These are phyloP conservation scores for Wickerhamomyces chaumierensis DNA, from an alignment of 805 yeast genomes.

Conservation along the genomic window DNA sequence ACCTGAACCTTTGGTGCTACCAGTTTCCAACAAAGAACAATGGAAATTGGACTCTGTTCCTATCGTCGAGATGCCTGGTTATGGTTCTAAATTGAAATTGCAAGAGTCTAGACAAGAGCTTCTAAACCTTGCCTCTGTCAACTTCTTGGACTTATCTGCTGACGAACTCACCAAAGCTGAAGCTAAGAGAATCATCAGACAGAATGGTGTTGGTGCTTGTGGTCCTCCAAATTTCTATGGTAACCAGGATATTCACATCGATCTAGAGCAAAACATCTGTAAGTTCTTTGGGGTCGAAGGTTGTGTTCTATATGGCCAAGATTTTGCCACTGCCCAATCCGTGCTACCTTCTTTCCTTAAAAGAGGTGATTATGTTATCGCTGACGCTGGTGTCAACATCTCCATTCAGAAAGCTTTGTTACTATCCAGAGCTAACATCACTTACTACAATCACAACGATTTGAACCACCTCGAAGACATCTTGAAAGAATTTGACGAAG, in stretches of 20 bases:
- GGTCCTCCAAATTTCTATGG: constrained; percentile 98
- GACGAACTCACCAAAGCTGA: constrained; percentile 34
- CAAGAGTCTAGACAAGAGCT: background rate
- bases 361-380: constrained; percentile 88
- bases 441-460: constrained; percentile 75
- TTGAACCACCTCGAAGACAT: constrained; percentile 68
- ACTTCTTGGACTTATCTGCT: constrained; percentile 54
- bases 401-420: constrained; percentile 82
- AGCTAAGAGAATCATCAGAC: constrained; percentile 47
- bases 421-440: constrained; percentile 74
- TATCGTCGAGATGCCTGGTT: constrained; percentile 24
- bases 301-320: constrained; percentile 87
- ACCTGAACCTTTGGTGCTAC: constrained; percentile 72
- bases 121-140: constrained; percentile 58
- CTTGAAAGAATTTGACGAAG: constrained; percentile 32
- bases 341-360: constrained; percentile 90
- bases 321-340: constrained; percentile 74
- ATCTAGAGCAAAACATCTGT: constrained; percentile 67
- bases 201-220: constrained; percentile 93
- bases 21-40: constrained; percentile 34
- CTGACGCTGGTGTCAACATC: constrained; percentile 66
- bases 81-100: constrained; percentile 24
- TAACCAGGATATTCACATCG: constrained; percentile 81
- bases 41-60: constrained; percentile 64
- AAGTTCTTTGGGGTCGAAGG: constrained; percentile 65